Conservation (phyloP, 495 filamentous ascomycete species). For the Schizothecium vesticola region DNA sequence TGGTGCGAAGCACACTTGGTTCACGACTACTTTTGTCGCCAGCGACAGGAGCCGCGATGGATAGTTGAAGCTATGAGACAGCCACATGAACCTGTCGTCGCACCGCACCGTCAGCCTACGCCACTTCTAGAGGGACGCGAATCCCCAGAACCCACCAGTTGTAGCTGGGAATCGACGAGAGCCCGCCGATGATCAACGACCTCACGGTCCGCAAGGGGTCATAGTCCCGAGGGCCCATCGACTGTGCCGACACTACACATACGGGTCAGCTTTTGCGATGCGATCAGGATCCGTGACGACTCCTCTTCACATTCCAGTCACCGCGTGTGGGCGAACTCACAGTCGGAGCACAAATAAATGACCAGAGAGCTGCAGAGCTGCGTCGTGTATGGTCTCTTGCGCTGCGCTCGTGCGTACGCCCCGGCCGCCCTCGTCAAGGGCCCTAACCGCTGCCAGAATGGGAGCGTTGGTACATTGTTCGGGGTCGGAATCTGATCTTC, state of each 20-base stretch:
- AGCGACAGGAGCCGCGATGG: conserved; percentile 63
- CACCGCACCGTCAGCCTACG: not conserved
- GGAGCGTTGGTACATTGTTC: conserved; percentile 40
- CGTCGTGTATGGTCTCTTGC: conserved; percentile 64
- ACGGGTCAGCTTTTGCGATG: conserved; percentile 2
- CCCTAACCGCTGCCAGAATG: conserved; percentile 50
- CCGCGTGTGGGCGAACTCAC: conserved; percentile 9
- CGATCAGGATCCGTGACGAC: not conserved
- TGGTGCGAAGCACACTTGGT: conserved; percentile 78
- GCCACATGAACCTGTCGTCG: conserved; percentile 65
- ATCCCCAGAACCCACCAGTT: conserved; percentile 54
- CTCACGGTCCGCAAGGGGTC: conserved; percentile 64
- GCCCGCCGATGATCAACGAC: conserved; percentile 65
- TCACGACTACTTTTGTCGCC: conserved; percentile 69
- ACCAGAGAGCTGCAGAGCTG: conserved; percentile 70
- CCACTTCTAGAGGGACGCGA: not conserved
- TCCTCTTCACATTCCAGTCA: not conserved
- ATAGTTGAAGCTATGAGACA: conserved; percentile 77
- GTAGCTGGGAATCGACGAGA: conserved; percentile 70
- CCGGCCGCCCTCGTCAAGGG: conserved; percentile 56
- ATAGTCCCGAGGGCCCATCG: conserved; percentile 55
- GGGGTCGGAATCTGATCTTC: conserved; percentile 38
- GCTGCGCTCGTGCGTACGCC: conserved; percentile 67
- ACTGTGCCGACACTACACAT: conserved; percentile 60
- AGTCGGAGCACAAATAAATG: conserved; percentile 74